Percentiles rank a stretch among this genome's conserved stretches.
phyloP scores from a whole-genome alignment of 805 yeast species.

The Yamadazyma nakazawae region DNA sequence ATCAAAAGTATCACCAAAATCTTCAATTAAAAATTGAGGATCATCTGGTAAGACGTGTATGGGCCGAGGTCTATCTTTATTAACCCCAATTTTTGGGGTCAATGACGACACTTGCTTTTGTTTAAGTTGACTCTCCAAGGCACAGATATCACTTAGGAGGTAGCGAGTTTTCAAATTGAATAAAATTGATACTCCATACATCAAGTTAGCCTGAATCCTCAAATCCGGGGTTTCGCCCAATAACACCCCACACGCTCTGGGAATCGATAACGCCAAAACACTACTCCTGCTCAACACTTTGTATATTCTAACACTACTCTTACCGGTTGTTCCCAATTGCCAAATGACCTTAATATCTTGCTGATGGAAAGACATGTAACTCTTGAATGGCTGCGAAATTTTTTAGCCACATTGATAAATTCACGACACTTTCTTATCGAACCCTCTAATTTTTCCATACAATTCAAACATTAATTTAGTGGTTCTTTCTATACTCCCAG shows the following conservation, averaged over 20 bases:
- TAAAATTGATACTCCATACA: slow-evolving; percentile 48
- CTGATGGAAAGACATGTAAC: not conserved
- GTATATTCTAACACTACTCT: not conserved
- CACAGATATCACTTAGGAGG: slow-evolving; percentile 33
- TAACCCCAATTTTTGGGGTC: not conserved
- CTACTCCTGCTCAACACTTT: slow-evolving; percentile 3
- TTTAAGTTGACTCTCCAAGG: not conserved
- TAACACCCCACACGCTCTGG: slow-evolving; percentile 33
- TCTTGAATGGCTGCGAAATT: slow-evolving; percentile 1
- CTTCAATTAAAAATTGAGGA: slow-evolving; percentile 9
- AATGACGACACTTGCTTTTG: not conserved
- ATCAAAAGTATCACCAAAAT: slow-evolving; percentile 5
- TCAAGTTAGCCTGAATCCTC: slow-evolving; percentile 40
- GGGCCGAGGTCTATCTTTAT: not conserved
- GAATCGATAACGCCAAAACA: slow-evolving; percentile 27
- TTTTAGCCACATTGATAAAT: not conserved
- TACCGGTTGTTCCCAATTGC: slow-evolving; percentile 11
- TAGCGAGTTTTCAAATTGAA: slow-evolving; percentile 49
- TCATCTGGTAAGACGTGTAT: slow-evolving; percentile 21
- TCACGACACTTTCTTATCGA: slow-evolving; percentile 17
- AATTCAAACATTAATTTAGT: slow-evolving; percentile 15
- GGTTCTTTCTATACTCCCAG: not conserved
- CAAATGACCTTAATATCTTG: slow-evolving; percentile 10
- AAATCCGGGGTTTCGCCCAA: slow-evolving; percentile 7
- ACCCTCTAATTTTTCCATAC: slow-evolving; percentile 22